Percentiles rank a stretch among this genome's conserved stretches.
phyloP scores from a whole-genome alignment of 129 eudicot genomes.

The Sambucus nigra region DNA sequence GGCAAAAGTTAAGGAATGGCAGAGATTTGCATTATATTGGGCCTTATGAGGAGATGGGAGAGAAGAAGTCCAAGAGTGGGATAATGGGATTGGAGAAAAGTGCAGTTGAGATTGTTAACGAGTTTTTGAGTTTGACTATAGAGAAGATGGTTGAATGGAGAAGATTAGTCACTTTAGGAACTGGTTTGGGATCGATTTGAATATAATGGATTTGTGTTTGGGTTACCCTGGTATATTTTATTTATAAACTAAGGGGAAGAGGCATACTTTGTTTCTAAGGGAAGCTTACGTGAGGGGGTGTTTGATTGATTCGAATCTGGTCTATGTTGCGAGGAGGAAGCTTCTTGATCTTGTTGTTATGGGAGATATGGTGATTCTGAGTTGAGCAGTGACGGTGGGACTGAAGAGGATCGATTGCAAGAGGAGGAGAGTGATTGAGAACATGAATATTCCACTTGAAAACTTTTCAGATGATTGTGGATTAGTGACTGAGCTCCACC shows the following conservation, averaged over 20 bases:
- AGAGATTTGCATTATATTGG: conserved; percentile 56
- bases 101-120: conserved; percentile 86
- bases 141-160: conserved; percentile 94
- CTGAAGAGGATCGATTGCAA: conserved; percentile 25
- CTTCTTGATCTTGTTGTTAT: conserved; percentile 65
- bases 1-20: conserved; percentile 88
- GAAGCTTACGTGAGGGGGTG: conserved; percentile 88
- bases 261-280: conserved; percentile 78
- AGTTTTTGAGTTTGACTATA: conserved; percentile 89
- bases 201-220: conserved; percentile 79
- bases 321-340: conserved; percentile 67
- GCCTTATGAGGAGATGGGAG: conserved; percentile 68
- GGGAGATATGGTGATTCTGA: conserved; percentile 31
- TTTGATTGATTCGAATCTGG: conserved; percentile 62
- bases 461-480: too few relatives aligned
- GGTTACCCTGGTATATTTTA: conserved; percentile 97
- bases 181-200: conserved; percentile 85
- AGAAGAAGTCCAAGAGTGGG: conserved; percentile 35
- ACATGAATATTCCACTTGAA: background rate
- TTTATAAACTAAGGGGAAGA: conserved; percentile 75
- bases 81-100: conserved; percentile 60
- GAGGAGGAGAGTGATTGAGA: conserved; percentile 29
- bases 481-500: too few relatives aligned
- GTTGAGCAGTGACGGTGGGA: conserved; percentile 18
- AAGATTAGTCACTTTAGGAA: conserved; percentile 90